These are phyloP conservation scores for Tricholoma hemisulphureum DNA, from an alignment of 768 basidiomycete genomes.

Conservation along the genomic window DNA sequence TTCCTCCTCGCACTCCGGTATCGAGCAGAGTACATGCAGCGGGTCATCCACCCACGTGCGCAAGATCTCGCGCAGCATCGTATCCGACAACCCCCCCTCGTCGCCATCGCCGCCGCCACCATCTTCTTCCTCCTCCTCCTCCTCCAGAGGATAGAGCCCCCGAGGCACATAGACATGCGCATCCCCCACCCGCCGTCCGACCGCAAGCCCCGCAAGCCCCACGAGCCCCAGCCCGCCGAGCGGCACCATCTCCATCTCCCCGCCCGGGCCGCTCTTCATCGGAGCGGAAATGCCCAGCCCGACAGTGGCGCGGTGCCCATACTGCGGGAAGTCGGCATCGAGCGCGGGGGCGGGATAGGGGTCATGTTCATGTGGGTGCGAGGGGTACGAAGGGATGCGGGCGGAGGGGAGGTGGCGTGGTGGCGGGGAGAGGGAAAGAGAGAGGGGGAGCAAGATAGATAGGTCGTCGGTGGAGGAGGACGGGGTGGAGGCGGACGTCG, in stretches of 20 bases:
- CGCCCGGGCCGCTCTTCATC: background rate
- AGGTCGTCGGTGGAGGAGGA: background rate
- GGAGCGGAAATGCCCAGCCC: background rate
- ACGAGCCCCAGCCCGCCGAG: background rate
- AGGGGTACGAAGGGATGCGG: background rate
- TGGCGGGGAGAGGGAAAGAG: background rate
- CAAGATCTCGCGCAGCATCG: background rate
- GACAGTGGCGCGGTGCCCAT: background rate
- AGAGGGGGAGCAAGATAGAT: too few species aligned
- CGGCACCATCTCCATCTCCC: background rate
- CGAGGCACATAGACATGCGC: background rate
- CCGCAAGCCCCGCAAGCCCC: background rate
- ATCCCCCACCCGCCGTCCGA: background rate
- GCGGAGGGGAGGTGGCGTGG: background rate
- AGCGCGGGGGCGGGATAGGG: too few species aligned
- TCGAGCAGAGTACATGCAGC: background rate
- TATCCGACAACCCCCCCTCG: background rate
- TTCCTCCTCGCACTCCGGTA: background rate
- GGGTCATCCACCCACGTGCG: background rate
- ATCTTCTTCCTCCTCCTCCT: background rate
- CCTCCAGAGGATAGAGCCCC: background rate
- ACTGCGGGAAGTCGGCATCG: too few species aligned
- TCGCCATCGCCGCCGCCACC: background rate
- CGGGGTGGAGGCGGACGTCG: background rate
- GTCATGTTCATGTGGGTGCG: background rate